Conservation (phyloP, 139 green algal genomes). For the Chlorella sp. region DNA sequence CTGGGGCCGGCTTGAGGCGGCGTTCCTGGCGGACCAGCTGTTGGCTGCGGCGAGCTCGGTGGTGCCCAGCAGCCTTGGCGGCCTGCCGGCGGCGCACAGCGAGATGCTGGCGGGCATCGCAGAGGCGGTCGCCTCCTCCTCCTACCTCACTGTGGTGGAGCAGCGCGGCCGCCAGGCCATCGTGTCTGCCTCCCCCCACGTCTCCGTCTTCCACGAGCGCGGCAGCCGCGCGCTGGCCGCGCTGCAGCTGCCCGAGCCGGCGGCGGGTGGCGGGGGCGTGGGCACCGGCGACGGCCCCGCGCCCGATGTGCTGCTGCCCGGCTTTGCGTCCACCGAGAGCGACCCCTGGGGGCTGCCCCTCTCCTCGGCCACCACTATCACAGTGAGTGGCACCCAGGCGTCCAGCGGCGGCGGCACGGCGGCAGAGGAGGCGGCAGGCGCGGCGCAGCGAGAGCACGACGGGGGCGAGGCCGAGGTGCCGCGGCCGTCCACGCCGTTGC, state of each 20-base stretch:
- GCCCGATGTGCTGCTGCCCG: no score
- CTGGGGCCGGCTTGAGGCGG: conserved; percentile 57
- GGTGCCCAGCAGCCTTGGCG: conserved; percentile 3
- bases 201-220: conserved; percentile 13
- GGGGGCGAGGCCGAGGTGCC: not conserved
- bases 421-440: not conserved
- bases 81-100: not conserved
- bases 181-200: conserved; percentile 46
- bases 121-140: conserved; percentile 12
- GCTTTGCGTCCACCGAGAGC: no score
- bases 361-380: no score
- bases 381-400: no score
- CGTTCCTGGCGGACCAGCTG: conserved; percentile 68
- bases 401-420: not conserved
- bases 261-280: not conserved
- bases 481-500: not conserved
- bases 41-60: conserved; percentile 17
- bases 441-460: not conserved
- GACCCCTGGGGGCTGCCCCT: no score
- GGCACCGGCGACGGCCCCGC: not conserved
- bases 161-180: conserved; percentile 16
- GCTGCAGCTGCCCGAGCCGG: not conserved
- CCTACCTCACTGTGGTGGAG: conserved; percentile 8
- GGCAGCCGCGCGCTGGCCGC: not conserved
- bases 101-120: conserved; percentile 20